Base-by-base conservation (phyloP, 2,329 filamentous ascomycete genomes). In the Coniochaeta sp. region DNA sequence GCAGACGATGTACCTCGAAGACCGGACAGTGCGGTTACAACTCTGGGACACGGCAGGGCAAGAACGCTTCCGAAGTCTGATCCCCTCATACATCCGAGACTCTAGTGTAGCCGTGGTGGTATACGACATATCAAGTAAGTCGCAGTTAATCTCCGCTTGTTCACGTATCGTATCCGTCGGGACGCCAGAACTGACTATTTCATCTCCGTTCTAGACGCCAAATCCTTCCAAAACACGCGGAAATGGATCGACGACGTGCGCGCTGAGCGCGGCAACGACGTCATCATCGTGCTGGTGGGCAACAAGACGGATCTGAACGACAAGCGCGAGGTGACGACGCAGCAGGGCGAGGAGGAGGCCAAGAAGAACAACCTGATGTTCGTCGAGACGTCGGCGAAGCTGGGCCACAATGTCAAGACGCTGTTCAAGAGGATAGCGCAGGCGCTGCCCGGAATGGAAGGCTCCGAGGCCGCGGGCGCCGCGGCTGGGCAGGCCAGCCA, bases 241-340 rank as follows among this genome's bases (percentile, higher is more conserved):
- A 99, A 99, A 83, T 99, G 96, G 95, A 96, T 99, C 66, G 95
- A 99, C 73, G 95, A 99, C 72, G 95, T 99, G 61, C 86, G 95
- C 63, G 93, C 93, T 58, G 95, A 99, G 80, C 86, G 95, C 71
- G 95, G 95, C 58, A 96, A 96, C 80, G 95, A 99, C 76, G 96
- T 99, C 62, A 99, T 99, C 70, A 98, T 99, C 70, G 95, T 99
- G 55, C 80, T 99, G 55, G 96, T 99, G 42, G 95, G 95, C 66
- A 99, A 99, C 82, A 99, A 99, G 87, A 99, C 95, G 52, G 95
- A 99, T 82, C 77, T 99, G 75, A 96, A 95, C 75, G 95, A 99
- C 76, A 98, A 97, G 84, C 86, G 95, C 59, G 93, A 99, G 77
- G 95, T 99, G 62, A 99, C 93, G 47, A 96, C 92, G 38, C 88